A percentile compares a stretch with the other conserved stretches of the same genome.
Evolutionary conservation across 768 basidiomycete genomes (phyloP).

Genomic region (Kwoniella botswanensis): DNA sequence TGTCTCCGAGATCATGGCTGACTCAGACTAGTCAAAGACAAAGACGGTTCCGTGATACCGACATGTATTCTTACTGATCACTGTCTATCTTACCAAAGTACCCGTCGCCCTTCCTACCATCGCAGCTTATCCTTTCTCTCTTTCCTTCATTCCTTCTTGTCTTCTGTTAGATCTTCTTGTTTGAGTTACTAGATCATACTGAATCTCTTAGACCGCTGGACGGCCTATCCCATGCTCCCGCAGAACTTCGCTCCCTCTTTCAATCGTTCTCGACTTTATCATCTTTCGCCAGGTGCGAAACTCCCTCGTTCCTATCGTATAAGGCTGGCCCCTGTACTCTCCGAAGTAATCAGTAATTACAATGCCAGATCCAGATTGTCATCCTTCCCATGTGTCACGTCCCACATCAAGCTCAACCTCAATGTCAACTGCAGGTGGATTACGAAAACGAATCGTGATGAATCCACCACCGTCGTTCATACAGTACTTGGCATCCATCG

Average conservation of each 20-base stretch:
- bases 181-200: neutral
- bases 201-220: conserved; percentile 7
- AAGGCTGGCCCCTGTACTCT: neutral
- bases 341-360: neutral
- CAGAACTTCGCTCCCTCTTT: neutral
- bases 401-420: too few species aligned
- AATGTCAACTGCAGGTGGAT: neutral
- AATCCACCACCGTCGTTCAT: conserved; percentile 47
- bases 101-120: too few species aligned
- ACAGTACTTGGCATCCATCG: conserved; percentile 28
- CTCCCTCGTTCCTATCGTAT: neutral
- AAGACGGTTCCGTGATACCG: too few species aligned
- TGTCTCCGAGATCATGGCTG: too few species aligned
- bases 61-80: too few species aligned
- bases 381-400: neutral
- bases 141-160: neutral
- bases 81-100: too few species aligned
- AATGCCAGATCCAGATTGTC: neutral
- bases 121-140: neutral
- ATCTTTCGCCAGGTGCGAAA: neutral
- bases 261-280: neutral
- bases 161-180: neutral
- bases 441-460: conserved; percentile 42
- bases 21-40: too few species aligned
- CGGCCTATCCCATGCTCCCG: conserved; percentile 6